Evolutionary conservation across 2,329 filamentous ascomycete species (phyloP), one percentile per base, ranked within the genome.

Genomic region (Pseudocercospora fuligena): DNA sequence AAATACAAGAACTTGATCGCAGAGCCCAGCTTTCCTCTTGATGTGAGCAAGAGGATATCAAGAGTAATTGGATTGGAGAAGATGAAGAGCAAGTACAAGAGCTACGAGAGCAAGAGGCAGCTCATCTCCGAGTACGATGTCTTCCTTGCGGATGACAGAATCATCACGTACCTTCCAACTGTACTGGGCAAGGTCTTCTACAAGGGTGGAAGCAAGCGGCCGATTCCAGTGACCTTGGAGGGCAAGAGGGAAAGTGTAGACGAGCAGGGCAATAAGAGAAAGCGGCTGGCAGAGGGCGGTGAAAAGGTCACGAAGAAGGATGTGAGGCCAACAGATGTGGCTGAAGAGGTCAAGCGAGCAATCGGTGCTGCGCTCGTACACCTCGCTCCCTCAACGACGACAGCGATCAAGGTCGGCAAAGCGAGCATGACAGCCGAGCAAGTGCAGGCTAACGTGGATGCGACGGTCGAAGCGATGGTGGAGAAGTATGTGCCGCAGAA

Each of bases 171-270:
- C 67, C 85, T 98, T 66, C 92, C 94, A 64, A 87, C 88, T 70
- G 84, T 89, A 2, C 88, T 99, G 12, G 95, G 94, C 73, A 98
- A 97, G 83, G 90, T 90, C 1, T 98, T 99, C 80, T 98, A 95
- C 87, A 91, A 93, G 83, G 86, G 83, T 64, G 92, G 90, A 16
- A 82, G 82, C 70, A 98, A 98, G 86, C 87, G 94, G 46, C 95
- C 95, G 9, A 89, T 99, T 66, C 94, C 95, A 27, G 87, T 98
- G 43, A 84, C 86, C 51, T 85, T 98, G 68, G 86, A 89, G 69
- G 85, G 88, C 77, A 84, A 85, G 68, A 67, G 73, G 43, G 72
- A 78, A 60, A 76, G 66, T 62, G 66, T 73, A 16, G 76, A 79
- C 43, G 91, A 88, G 82, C 86, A 82, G 75, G 85, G 84, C 29